These are phyloP conservation scores for Prunella vulgaris DNA, from an alignment of 257 asterid genomes.

Conservation along the genomic window DNA sequence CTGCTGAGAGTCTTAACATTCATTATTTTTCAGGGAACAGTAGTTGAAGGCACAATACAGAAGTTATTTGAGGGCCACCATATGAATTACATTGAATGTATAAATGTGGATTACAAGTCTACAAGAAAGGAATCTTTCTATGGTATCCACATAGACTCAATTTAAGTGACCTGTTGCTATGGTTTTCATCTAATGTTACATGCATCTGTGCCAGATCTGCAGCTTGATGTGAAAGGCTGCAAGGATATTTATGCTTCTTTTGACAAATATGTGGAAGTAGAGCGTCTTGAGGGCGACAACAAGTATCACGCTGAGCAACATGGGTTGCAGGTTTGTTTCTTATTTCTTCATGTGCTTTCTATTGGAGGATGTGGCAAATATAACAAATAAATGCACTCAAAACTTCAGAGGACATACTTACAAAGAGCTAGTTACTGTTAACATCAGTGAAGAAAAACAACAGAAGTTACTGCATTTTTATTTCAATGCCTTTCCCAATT, in stretches of 20 bases:
- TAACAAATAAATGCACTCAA: constrained; percentile 5
- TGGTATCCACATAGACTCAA: constrained; percentile 36
- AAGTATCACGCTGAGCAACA: constrained; percentile 69
- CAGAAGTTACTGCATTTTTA: constrained; percentile 2
- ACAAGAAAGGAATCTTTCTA: constrained; percentile 85
- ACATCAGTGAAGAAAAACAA: background rate
- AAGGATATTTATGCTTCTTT: constrained; percentile 74
- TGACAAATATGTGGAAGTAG: constrained; percentile 85
- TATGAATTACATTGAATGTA: constrained; percentile 82
- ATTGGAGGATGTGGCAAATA: constrained; percentile 1
- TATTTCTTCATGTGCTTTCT: constrained; percentile 9
- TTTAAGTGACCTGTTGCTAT: constrained; percentile 16
- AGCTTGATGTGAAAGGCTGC: constrained; percentile 84
- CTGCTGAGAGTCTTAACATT: background rate
- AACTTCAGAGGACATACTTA: constrained; percentile 1
- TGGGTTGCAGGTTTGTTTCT: constrained; percentile 64
- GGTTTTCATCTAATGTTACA: constrained; percentile 16
- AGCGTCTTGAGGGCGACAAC: constrained; percentile 75
- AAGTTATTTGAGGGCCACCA: constrained; percentile 86
- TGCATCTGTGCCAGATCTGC: constrained; percentile 50
- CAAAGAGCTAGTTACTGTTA: constrained; percentile 8
- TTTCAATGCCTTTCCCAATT: background rate
- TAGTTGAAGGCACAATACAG: constrained; percentile 84
- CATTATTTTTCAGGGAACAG: constrained; percentile 57
- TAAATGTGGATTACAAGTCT: constrained; percentile 76